phyloP scores from a whole-genome alignment of 768 basidiomycete species.

The Tulasnella sp. region DNA sequence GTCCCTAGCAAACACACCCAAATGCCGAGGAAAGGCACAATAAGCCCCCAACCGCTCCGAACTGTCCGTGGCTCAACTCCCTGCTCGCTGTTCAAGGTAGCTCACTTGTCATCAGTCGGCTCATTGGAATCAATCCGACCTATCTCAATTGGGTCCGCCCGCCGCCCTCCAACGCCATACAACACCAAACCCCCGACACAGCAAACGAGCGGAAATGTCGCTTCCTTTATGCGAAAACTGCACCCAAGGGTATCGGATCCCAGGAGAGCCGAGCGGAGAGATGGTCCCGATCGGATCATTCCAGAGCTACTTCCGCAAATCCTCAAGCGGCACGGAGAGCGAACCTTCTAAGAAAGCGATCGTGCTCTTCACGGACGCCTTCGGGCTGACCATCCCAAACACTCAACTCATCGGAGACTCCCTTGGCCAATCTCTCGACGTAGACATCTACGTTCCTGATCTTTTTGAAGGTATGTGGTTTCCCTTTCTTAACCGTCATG shows the following conservation, averaged over 20 bases:
- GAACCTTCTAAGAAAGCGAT: slow-evolving; percentile 40
- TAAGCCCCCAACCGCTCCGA: too few relatives aligned
- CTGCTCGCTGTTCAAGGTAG: too few relatives aligned
- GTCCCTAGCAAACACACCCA: neutral
- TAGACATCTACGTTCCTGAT: slow-evolving; percentile 66
- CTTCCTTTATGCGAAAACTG: slow-evolving; percentile 15
- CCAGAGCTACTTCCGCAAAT: neutral
- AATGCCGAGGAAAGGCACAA: neutral
- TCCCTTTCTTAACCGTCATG: neutral
- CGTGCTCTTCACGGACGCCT: slow-evolving; percentile 54
- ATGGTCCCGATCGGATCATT: slow-evolving; percentile 7
- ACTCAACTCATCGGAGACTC: slow-evolving; percentile 56
- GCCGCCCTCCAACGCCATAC: neutral
- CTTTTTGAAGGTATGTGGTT: slow-evolving; percentile 48
- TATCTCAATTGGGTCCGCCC: too few relatives aligned
- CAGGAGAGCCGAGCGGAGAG: slow-evolving; percentile 20
- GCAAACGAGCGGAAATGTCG: neutral
- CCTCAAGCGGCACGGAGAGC: neutral
- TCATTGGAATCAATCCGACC: too few relatives aligned
- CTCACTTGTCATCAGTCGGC: too few relatives aligned
- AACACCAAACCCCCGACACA: too few relatives aligned
- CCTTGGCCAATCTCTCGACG: slow-evolving; percentile 45
- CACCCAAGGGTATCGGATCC: slow-evolving; percentile 1
- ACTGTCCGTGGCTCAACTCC: too few relatives aligned
- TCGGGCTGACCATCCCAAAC: slow-evolving; percentile 52